Base-by-base conservation (phyloP, 73 alveolate species). In the Blepharisma japonicum region DNA sequence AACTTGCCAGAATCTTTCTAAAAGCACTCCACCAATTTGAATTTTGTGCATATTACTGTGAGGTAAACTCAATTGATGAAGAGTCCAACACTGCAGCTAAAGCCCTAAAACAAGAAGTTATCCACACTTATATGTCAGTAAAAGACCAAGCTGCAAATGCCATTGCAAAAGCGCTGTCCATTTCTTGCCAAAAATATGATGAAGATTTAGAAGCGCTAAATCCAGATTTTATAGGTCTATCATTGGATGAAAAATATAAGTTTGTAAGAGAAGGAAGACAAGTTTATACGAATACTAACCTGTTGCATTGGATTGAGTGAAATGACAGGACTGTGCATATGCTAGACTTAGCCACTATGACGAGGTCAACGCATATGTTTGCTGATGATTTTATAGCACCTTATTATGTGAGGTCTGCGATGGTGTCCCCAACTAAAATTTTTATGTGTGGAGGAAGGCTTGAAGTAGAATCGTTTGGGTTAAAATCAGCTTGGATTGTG, bases 371-470 rank as follows among this genome's bases (percentile, higher is more conserved):
- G 2, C 23, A n/a, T 9, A 14, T 25, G 18, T 9, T 61, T 61
- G 47, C 74, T 20, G 23, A 61, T 61, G 23, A 61, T 61, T 61
- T 25, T 18, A 14, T 25, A 0, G 74, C 74, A 9, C 74, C 46
- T 20, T 61, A 18, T 25, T 61, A 18, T 25, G 14, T n/a, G 18
- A n/a, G 46, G 39, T 61, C 74, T 18, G 74, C 47, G 0, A 14
- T 39, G 14, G 18, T 61, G 47, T 39, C 74, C 39, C 46, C 14
- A 14, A 14, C 14, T 8, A n/a, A 61, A 25, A 70, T 70, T 39
- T 70, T 70, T 2, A n/a, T 70, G 14, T 70, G 80, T 70, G 80
- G 80, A 70, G 80, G 80, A 39, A 25, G 80, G 3, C 3, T n/a
- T 7, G 66, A 9, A 1, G 42, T 8, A 38, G 5, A 0, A 39